Evolutionary conservation across 441 rosid species (phyloP).

Genomic region (Populus hybrid): DNA sequence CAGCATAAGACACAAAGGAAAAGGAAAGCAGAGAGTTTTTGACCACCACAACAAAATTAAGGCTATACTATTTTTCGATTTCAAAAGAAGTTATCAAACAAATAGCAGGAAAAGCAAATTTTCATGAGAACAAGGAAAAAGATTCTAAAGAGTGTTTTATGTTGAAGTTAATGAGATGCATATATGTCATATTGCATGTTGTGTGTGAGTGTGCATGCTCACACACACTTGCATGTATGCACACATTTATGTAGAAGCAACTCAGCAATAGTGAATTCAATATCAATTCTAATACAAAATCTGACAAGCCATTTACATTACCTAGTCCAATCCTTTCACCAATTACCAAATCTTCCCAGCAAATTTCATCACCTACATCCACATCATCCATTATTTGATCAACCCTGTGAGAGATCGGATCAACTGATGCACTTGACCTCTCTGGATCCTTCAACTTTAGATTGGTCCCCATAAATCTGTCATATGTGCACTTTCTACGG

Average conservation of each 20-base stretch:
- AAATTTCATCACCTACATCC: constrained; percentile 96
- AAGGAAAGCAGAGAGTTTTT: background rate
- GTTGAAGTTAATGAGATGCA: background rate
- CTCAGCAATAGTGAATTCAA: constrained; percentile 13
- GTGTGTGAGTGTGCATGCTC: background rate
- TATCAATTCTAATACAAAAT: constrained; percentile 13
- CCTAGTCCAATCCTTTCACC: constrained; percentile 99
- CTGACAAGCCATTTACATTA: constrained; percentile 33
- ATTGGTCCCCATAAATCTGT: constrained; percentile 49
- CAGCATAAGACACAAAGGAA: background rate
- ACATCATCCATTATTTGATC: constrained; percentile 82
- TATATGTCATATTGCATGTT: background rate
- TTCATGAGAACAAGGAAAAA: constrained; percentile 5
- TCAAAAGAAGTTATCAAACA: background rate
- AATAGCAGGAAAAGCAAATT: background rate
- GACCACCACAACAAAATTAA: background rate
- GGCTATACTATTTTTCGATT: background rate
- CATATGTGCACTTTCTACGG: constrained; percentile 49
- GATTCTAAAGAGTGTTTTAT: background rate
- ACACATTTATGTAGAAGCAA: background rate
- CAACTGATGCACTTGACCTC: constrained; percentile 62
- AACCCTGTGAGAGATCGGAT: constrained; percentile 46
- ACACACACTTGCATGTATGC: background rate
- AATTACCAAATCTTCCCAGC: constrained; percentile 93
- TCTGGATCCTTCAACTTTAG: constrained; percentile 61